Base-by-base conservation (phyloP, 768 basidiomycete species). In the Dioszegia crocea region DNA sequence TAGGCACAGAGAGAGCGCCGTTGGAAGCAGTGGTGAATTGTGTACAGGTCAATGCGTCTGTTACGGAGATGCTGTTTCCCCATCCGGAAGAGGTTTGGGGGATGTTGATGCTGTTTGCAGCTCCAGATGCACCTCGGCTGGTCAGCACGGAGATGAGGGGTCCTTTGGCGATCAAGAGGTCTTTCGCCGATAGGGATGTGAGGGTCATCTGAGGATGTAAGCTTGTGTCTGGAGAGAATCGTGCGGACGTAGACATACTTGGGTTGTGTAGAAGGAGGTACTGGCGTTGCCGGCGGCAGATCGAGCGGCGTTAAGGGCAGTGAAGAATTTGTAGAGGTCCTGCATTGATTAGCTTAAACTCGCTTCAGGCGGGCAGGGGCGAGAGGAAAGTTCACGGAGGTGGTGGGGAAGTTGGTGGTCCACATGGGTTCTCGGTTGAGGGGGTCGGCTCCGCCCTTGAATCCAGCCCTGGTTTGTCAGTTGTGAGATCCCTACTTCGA, bases 401-500 rank as follows among this genome's bases (percentile, higher is more conserved):
- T 33, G 16, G 67, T 75, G 40, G 67, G 53, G 58, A 69, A 76
- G 12, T 49, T 56, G 24, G 68, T 56, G 8, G 63, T 52, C 75
- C 75, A 76, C 2, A 76, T 53, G 10, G 73, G 64, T 58, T 77
- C 77, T 24, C 77, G 69, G 66, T 77, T 77, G 33, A 46, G 60
- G 3, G 76, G 75, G 56, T 77, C 76, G 29, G 51, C 57, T 11
- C 74, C 77, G 24, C 77, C 76, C 24, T 57, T 71, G 64, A 76
- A 78, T 11, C 74, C 73, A 39, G 66, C 68, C 57, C 61, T 58
- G 44, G 5, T 4, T 11, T n/a, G 46, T 48, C 38, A 40, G 26
- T 43, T 21, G 19, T n/a, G n/a, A n/a, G n/a, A n/a, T n/a, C n/a
- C n/a, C n/a, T n/a, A n/a, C n/a, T n/a, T n/a, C n/a, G n/a, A n/a